Conservation (phyloP, 345 rosid species). For the Microthlaspi erraticum region DNA sequence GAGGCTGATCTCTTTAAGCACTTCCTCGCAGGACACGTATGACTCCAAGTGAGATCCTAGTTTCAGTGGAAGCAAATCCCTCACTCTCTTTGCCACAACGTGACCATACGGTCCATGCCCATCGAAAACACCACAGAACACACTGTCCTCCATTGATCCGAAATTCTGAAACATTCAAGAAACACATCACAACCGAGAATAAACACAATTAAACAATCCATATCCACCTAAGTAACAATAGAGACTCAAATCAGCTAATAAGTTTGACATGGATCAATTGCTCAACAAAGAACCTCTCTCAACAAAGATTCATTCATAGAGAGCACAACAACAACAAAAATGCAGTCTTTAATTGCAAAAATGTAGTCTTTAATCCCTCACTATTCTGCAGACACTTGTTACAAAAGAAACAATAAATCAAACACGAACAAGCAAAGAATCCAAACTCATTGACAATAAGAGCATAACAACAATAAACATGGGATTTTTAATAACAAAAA, state of each 20-base stretch:
- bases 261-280: not conserved
- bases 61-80: conserved; percentile 89
- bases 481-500: too few relatives aligned
- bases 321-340: too few relatives aligned
- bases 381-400: too few relatives aligned
- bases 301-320: not conserved
- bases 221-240: conserved; percentile 8
- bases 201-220: not conserved
- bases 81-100: conserved; percentile 88
- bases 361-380: too few relatives aligned
- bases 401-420: not conserved
- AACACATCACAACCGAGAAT: not conserved
- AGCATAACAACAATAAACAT: too few relatives aligned
- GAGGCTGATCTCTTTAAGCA: conserved; percentile 62
- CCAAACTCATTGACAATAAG: too few relatives aligned
- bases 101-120: conserved; percentile 99
- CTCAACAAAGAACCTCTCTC: not conserved
- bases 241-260: not conserved
- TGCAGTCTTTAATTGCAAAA: too few relatives aligned
- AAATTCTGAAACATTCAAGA: conserved; percentile 70
- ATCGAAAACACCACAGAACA: conserved; percentile 97
- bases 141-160: conserved; percentile 71
- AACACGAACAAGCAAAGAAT: not conserved
- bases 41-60: conserved; percentile 78
- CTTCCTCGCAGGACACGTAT: conserved; percentile 57